A percentile compares a stretch with the other conserved stretches of the same genome.
phyloP scores from a whole-genome alignment of 805 yeast genomes.

The Myxozyma mucilagina region DNA sequence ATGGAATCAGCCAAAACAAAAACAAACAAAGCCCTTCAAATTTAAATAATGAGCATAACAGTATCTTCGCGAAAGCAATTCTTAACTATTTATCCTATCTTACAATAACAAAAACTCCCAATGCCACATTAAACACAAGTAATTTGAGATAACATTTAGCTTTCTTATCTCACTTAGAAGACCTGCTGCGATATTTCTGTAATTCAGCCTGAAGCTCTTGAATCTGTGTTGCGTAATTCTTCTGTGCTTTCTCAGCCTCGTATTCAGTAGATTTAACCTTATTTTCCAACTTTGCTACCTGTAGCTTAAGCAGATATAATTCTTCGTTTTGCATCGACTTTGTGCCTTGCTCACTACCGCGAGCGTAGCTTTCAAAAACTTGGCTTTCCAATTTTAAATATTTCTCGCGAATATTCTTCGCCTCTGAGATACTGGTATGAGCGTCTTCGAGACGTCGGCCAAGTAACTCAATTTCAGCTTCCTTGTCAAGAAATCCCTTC shows the following conservation, averaged over 20 bases:
- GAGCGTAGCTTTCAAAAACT: slow-evolving; percentile 7
- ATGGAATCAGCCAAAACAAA: too few relatives aligned
- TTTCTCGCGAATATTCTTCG: slow-evolving; percentile 11
- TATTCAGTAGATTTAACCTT: slow-evolving; percentile 9
- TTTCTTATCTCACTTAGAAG: not conserved
- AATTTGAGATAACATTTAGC: not conserved
- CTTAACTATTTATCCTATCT: too few relatives aligned
- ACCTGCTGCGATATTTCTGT: not conserved
- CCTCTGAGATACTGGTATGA: slow-evolving; percentile 16
- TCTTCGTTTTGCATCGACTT: slow-evolving; percentile 15
- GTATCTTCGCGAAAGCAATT: too few relatives aligned
- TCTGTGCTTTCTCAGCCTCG: slow-evolving; percentile 6
- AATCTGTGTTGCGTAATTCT: not conserved
- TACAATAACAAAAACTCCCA: too few relatives aligned
- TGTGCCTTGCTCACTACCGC: slow-evolving; percentile 1
- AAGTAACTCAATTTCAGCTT: slow-evolving; percentile 34
- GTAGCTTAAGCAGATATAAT: slow-evolving; percentile 19
- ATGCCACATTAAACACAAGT: not conserved
- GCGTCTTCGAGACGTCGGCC: slow-evolving; percentile 30
- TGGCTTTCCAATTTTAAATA: slow-evolving; percentile 4
- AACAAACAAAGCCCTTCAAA: too few relatives aligned
- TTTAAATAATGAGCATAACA: too few relatives aligned
- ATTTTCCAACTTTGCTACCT: slow-evolving; percentile 26
- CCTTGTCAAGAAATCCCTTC: slow-evolving; percentile 40
- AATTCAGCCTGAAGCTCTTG: slow-evolving; percentile 9